A percentile compares a stretch with the other conserved stretches of the same genome.
These are phyloP conservation scores for Zizania palustris DNA, from an alignment of 202 grass and related monocot genomes.

Conservation along the genomic window DNA sequence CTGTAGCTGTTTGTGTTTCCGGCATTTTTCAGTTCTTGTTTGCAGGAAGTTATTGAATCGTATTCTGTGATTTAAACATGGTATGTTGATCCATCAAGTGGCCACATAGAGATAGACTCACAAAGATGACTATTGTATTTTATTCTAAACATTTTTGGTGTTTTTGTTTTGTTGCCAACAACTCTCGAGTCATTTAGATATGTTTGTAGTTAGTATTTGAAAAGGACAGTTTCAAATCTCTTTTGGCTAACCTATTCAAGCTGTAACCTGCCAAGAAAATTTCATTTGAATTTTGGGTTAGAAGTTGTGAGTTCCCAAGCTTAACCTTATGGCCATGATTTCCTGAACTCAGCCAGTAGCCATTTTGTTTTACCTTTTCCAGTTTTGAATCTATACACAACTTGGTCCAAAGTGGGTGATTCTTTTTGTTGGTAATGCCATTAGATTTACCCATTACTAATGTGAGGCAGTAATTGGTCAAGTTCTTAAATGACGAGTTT, in stretches of 20 bases:
- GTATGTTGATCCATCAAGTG: not conserved
- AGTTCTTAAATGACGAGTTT: slow-evolving; percentile 17
- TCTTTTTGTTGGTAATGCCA: not conserved
- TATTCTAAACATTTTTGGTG: not conserved
- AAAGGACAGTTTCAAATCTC: slow-evolving; percentile 6
- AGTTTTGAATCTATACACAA: not conserved
- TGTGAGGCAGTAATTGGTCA: not conserved
- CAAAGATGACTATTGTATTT: not conserved
- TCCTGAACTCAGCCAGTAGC: not conserved
- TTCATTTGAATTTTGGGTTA: not conserved
- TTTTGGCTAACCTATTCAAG: not conserved
- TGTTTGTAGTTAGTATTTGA: not conserved
- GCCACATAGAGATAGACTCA: too few relatives aligned
- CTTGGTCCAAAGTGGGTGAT: not conserved
- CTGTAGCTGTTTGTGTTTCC: slow-evolving; percentile 36
- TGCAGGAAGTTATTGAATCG: slow-evolving; percentile 40
- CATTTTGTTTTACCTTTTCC: not conserved
- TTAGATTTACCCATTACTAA: slow-evolving; percentile 12
- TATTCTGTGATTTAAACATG: slow-evolving; percentile 29
- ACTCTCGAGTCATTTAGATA: slow-evolving; percentile 10
- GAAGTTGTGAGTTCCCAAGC: not conserved
- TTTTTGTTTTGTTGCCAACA: not conserved
- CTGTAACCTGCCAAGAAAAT: not conserved
- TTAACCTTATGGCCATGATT: not conserved
- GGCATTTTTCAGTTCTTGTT: slow-evolving; percentile 42